Evolutionary conservation across 371 early-diverging fungal genomes (phyloP), one percentile per base, ranked within the genome.

Genomic region (Apophysomyces elegans): DNA sequence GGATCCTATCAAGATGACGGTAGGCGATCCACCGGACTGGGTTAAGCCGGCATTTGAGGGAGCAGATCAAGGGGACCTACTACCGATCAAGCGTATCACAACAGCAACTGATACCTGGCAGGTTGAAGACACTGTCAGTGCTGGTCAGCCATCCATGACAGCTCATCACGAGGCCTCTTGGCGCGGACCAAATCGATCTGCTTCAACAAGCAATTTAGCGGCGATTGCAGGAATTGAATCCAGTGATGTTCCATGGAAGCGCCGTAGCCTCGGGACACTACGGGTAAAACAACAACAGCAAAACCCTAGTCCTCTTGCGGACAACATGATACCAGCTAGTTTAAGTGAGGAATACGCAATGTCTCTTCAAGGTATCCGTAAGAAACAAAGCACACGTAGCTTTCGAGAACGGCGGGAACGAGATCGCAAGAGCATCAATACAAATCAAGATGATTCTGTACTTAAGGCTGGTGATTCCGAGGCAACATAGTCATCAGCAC

Each of bases 11-110:
- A 83, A 83, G 4, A 85, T 84, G 85, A 87, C 88, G 6, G 90
- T 89, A 1, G 88, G 88, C 1, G 88, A 86, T 62, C 90, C 90
- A 11, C 90, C 90, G 2, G 86, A 86, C 61, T 89, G 90, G 90
- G 90, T 89, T 16, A 86, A 86, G 57, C 86, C 86, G 13, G 86
- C 86, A 13, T 82, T 82, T 65, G 81, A 82, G 64, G 86, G 84
- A 18, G 79, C 82, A 8, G 84, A 76, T 3, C 81, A 80, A 66
- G 80, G 81, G 5, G 78, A 81, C 60, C 59, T 76, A 14, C 70
- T 82, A 62, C 83, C 83, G 4, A 76, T 82, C 54, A 81, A 76
- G 47, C 69, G 77, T 37, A 78, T 78, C 45, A 67, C 73, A 1
- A 81, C 75, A 6, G 63, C 57, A 9, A 50, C 37, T 7, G 54